Evolutionary conservation across 2,329 filamentous ascomycete species (phyloP).

Genomic region (Gnomoniopsis sp.): DNA sequence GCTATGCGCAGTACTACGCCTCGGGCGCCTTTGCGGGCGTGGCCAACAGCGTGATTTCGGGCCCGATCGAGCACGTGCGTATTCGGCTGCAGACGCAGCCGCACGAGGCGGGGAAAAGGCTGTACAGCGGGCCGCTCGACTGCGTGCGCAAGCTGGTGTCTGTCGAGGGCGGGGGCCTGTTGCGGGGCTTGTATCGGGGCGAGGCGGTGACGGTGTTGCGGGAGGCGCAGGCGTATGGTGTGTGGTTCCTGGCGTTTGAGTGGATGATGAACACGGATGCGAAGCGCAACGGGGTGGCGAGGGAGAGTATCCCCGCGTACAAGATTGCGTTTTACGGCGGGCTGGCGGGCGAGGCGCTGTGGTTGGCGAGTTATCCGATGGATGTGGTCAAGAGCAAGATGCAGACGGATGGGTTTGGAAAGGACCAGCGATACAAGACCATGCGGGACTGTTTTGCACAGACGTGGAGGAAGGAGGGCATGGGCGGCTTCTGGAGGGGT

Average conservation of each 20-base stretch:
- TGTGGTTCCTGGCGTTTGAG: slow-evolving; percentile 95
- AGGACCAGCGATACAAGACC: slow-evolving; percentile 65
- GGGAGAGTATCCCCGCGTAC: slow-evolving; percentile 73
- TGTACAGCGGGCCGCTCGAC: slow-evolving; percentile 84
- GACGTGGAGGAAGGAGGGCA: slow-evolving; percentile 73
- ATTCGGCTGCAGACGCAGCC: slow-evolving; percentile 96
- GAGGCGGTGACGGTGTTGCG: slow-evolving; percentile 80
- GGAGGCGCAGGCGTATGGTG: slow-evolving; percentile 91
- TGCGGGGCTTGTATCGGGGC: slow-evolving; percentile 80
- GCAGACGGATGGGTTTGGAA: slow-evolving; percentile 92
- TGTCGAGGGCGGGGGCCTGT: slow-evolving; percentile 58
- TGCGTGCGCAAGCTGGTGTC: slow-evolving; percentile 81
- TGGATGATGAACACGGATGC: slow-evolving; percentile 93
- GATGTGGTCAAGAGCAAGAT: slow-evolving; percentile 99
- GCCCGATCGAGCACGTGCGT: slow-evolving; percentile 93
- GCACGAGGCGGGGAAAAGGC: slow-evolving; percentile 65
- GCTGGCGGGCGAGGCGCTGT: slow-evolving; percentile 87
- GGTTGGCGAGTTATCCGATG: slow-evolving; percentile 90
- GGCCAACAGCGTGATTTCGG: slow-evolving; percentile 82
- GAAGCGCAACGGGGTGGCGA: slow-evolving; percentile 68
- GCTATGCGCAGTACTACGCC: slow-evolving; percentile 83
- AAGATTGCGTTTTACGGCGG: slow-evolving; percentile 94
- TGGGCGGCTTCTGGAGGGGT: slow-evolving; percentile 90
- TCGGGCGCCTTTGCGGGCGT: slow-evolving; percentile 90
- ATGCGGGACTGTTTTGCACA: slow-evolving; percentile 90